Base-by-base conservation (phyloP, 2,329 filamentous ascomycete genomes). In the Exophiala phaeomuriformis region DNA sequence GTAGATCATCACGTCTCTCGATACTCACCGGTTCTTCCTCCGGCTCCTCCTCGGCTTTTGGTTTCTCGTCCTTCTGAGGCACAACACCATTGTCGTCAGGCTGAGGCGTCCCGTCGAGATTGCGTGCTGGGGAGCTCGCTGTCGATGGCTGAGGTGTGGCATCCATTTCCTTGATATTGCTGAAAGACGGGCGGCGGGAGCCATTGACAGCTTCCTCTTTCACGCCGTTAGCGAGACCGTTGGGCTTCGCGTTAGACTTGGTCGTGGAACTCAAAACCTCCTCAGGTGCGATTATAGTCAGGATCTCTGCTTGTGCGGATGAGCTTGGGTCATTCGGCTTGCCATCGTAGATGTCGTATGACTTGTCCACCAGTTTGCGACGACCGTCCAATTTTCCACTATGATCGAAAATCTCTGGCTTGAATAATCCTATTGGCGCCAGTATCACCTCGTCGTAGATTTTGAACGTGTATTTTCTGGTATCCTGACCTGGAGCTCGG, bases 401-500 rank as follows among this genome's bases (percentile, higher is more conserved):
- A 33, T 60, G 46, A 63, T 90, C 85, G 62, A 97, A 95, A 51
- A 96, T 85, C 2, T 80, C 75, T 0, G 93, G 91, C 56, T 91
- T 86, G 68, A 94, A 96, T 64, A 90, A 87, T n/a, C 90, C 90
- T 85, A 95, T 89, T 1, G 90, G 86, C 0, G 93, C 86, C n/a
- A 98, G 77, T 63, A 95, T 88, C 27, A 94, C 86, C 69, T 97
- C 93, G 63, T 98, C 93, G 65, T 97, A 98, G 0, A 88, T 90
- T 75, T 97, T 97, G 77, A 96, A 97, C 39, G 84, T 82, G 70
- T 95, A 97, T 70, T 95, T 96, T 59, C 84, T 81, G 1, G 93
- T 98, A 48, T 93, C 85, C 67, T 95, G 84, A 49, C 89, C 90
- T 1, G 88, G 85, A 6, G 88, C 87, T 30, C 93, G 85, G 10